Percentiles rank a stretch among this genome's conserved stretches.
Conservation (phyloP, 371 early-diverging fungal genomes). For the Actinomucor elegans region DNA sequence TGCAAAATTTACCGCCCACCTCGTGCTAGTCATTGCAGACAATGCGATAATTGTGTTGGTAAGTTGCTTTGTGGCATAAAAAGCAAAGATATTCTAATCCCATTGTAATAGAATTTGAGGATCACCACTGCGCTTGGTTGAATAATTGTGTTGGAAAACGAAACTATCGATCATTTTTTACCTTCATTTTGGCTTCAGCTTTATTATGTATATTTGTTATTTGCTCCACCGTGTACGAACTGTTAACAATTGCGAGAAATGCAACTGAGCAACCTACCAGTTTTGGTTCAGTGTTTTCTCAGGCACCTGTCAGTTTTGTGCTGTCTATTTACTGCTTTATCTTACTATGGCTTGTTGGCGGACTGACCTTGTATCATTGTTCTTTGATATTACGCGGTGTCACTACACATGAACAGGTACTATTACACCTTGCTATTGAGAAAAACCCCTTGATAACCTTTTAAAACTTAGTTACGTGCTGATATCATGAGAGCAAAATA, state of each 20-base stretch:
- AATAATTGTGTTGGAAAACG: constrained; percentile 92
- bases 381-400: constrained; percentile 69
- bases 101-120: constrained; percentile 60
- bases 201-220: constrained; percentile 60
- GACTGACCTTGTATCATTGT: constrained; percentile 76
- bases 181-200: constrained; percentile 62
- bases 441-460: too few species aligned
- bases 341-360: constrained; percentile 64
- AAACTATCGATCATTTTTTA: constrained; percentile 86
- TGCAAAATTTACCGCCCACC: constrained; percentile 89
- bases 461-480: constrained; percentile 14
- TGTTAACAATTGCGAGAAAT: constrained; percentile 49
- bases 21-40: constrained; percentile 82
- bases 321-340: constrained; percentile 65
- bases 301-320: constrained; percentile 57
- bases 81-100: too few species aligned
- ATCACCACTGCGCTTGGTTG: constrained; percentile 95
- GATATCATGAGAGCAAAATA: constrained; percentile 47
- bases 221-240: constrained; percentile 53
- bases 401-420: constrained; percentile 88
- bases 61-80: constrained; percentile 8
- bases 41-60: constrained; percentile 92
- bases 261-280: constrained; percentile 1
- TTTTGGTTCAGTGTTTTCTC: constrained; percentile 21
- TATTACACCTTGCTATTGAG: too few species aligned